Evolutionary conservation across 257 asterid genomes (phyloP).

Genomic region (Penstemon newberryi): DNA sequence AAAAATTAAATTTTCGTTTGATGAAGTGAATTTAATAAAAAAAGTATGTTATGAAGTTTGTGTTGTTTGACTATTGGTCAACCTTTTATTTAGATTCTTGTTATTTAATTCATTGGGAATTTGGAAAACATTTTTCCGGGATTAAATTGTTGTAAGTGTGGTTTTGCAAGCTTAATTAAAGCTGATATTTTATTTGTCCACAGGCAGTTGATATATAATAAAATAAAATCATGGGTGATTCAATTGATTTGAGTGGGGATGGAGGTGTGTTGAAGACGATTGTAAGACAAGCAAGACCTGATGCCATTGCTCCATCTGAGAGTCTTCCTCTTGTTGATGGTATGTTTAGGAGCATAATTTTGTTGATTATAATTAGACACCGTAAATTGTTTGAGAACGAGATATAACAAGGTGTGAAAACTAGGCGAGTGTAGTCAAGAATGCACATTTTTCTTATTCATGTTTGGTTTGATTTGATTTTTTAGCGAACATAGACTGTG

Average conservation of each 20-base stretch:
- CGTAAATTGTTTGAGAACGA: too few species aligned
- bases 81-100: not conserved
- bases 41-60: not conserved
- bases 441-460: too few species aligned
- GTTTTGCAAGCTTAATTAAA: slow-evolving; percentile 11
- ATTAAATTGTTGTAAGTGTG: not conserved
- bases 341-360: slow-evolving; percentile 27
- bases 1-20: not conserved
- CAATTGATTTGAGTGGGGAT: slow-evolving; percentile 86
- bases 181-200: slow-evolving; percentile 9
- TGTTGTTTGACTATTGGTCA: not conserved
- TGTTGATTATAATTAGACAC: not conserved
- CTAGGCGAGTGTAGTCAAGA: too few species aligned
- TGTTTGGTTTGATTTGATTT: too few species aligned
- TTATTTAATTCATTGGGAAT: not conserved
- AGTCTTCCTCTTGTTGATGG: slow-evolving; percentile 90
- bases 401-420: too few species aligned
- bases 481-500: too few species aligned
- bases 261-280: slow-evolving; percentile 90
- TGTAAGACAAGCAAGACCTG: slow-evolving; percentile 67
- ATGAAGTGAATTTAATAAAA: not conserved
- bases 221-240: slow-evolving; percentile 56
- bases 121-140: not conserved
- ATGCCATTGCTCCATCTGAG: slow-evolving; percentile 83
- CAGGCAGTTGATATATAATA: slow-evolving; percentile 35